Percentiles rank a stretch among this genome's conserved stretches.
These are phyloP conservation scores for Pontederia crassipes DNA, from an alignment of 176 grass and related monocot species.

Conservation along the genomic window DNA sequence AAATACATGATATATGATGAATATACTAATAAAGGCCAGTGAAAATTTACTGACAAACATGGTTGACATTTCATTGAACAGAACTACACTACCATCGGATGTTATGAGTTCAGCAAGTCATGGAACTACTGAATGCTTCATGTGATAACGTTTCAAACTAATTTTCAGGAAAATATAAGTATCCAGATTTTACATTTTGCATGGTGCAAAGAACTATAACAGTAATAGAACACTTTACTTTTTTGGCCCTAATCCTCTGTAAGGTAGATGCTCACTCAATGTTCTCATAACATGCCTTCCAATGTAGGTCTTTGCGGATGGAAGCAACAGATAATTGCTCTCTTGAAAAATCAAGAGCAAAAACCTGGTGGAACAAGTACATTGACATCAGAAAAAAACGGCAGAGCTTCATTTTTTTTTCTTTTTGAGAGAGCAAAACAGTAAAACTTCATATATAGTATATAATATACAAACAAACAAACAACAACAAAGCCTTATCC, in stretches of 20 bases:
- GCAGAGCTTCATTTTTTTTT: too few relatives aligned
- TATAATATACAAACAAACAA: too few relatives aligned
- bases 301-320: slow-evolving; percentile 44
- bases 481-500: too few relatives aligned
- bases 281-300: slow-evolving; percentile 85
- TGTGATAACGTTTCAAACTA: background rate
- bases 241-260: background rate
- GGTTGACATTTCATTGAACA: too few relatives aligned
- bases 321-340: slow-evolving; percentile 52
- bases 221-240: slow-evolving; percentile 23
- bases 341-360: slow-evolving; percentile 66
- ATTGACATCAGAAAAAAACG: too few relatives aligned
- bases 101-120: too few relatives aligned
- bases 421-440: too few relatives aligned
- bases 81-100: too few relatives aligned
- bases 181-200: background rate
- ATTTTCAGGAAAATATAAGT: background rate
- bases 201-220: slow-evolving; percentile 1
- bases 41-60: too few relatives aligned
- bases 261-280: slow-evolving; percentile 61
- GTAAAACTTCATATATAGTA: too few relatives aligned
- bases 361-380: slow-evolving; percentile 28
- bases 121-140: too few relatives aligned
- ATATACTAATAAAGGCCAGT: too few relatives aligned
- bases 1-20: background rate